Conservation (phyloP, 371 early-diverging fungal species). For the Rhizopus delemar region DNA sequence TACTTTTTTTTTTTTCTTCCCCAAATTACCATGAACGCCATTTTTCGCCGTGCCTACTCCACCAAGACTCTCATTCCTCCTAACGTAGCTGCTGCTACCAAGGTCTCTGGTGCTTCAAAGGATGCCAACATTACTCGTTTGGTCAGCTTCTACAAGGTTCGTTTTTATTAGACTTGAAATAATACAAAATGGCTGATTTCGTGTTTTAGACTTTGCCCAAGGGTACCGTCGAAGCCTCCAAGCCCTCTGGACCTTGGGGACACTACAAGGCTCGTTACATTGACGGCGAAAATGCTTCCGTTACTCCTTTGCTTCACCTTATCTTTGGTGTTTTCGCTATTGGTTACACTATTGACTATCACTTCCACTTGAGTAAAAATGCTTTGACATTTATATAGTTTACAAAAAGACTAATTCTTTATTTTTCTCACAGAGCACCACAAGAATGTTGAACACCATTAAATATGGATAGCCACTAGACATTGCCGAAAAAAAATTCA, state of each 20-base stretch:
- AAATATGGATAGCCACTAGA: constrained; percentile 13
- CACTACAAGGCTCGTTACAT: constrained; percentile 68
- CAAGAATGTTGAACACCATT: constrained; percentile 73
- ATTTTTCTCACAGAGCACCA: constrained; percentile 56
- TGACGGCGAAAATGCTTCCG: constrained; percentile 64
- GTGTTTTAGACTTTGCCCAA: constrained; percentile 48
- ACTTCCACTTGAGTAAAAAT: constrained; percentile 68
- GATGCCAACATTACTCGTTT: constrained; percentile 47
- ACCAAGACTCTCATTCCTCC: constrained; percentile 59
- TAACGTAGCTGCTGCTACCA: constrained; percentile 55
- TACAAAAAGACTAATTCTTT: constrained; percentile 1
- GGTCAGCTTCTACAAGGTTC: constrained; percentile 57
- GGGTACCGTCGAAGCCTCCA: constrained; percentile 43
- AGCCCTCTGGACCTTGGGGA: constrained; percentile 52
- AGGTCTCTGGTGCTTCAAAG: constrained; percentile 45
- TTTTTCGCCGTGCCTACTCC: constrained; percentile 58
- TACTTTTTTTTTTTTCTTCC: constrained; percentile 7
- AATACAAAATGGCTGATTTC: background rate
- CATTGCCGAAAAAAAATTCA: no score
- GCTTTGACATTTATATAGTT: no score
- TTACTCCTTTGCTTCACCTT: constrained; percentile 60
- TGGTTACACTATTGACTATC: constrained; percentile 67
- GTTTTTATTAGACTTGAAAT: background rate
- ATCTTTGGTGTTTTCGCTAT: constrained; percentile 56
- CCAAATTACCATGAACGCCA: constrained; percentile 38